Conservation (phyloP, 805 yeast species). For the Candida cerambycidarum region DNA sequence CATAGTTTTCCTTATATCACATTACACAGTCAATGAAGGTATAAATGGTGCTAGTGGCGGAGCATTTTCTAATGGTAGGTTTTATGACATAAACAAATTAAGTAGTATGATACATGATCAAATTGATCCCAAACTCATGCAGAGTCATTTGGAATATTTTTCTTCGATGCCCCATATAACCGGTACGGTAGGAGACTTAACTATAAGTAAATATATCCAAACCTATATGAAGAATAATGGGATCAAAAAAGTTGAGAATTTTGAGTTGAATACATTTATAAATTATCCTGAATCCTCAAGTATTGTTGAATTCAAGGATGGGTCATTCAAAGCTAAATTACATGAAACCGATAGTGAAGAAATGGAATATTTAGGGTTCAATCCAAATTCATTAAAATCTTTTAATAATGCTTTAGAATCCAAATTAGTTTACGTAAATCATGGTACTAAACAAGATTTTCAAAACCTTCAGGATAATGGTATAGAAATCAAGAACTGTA, state of each 20-base stretch:
- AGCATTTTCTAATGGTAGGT: constrained; percentile 51
- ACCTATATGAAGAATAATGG: constrained; percentile 60
- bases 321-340: constrained; percentile 38
- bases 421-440: constrained; percentile 60
- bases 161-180: constrained; percentile 83
- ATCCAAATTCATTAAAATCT: constrained; percentile 58
- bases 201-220: constrained; percentile 66
- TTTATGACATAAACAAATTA: constrained; percentile 59
- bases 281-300: constrained; percentile 57
- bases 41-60: constrained; percentile 41
- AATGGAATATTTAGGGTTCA: constrained; percentile 52
- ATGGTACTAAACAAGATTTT: constrained; percentile 62
- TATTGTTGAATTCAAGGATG: constrained; percentile 31
- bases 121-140: constrained; percentile 57
- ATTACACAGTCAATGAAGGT: constrained; percentile 50
- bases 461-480: constrained; percentile 32
- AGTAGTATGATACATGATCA: constrained; percentile 46
- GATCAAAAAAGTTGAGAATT: constrained; percentile 49
- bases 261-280: constrained; percentile 53
- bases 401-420: constrained; percentile 58
- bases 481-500: constrained; percentile 45
- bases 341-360: constrained; percentile 31
- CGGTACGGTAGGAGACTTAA: constrained; percentile 83
- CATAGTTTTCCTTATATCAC: constrained; percentile 55
- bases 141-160: constrained; percentile 66